Evolutionary conservation across 2,329 filamentous ascomycete genomes (phyloP).

Genomic region (Fusarium tanahbumbuense): DNA sequence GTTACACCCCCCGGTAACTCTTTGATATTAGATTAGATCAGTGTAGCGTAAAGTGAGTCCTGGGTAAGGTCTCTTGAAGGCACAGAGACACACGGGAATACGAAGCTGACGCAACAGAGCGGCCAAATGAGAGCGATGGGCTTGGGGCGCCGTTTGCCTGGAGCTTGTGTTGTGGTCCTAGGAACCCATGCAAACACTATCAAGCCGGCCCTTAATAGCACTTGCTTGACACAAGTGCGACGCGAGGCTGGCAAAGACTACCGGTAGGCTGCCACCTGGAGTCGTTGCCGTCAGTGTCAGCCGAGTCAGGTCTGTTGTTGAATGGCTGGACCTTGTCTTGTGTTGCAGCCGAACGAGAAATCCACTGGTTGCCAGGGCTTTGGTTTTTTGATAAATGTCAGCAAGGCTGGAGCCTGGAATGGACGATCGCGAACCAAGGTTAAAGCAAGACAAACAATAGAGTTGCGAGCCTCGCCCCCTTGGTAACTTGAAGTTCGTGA

Average conservation of each 20-base stretch:
- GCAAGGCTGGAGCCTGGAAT: constrained; percentile 45
- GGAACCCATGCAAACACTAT: constrained; percentile 37
- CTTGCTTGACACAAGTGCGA: constrained; percentile 36
- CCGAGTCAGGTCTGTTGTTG: constrained; percentile 20
- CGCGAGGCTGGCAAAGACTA: constrained; percentile 39
- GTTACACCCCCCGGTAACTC: constrained; percentile 37
- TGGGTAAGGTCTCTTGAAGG: constrained; percentile 13
- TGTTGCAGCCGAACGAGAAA: constrained; percentile 26
- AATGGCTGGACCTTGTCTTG: constrained; percentile 23
- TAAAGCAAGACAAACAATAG: constrained; percentile 25
- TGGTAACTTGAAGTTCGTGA: constrained; percentile 3
- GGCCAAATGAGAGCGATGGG: constrained; percentile 18
- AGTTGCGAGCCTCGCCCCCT: constrained; percentile 25
- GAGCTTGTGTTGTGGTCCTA: constrained; percentile 29
- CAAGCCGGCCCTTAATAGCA: constrained; percentile 35
- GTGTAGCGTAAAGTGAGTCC: constrained; percentile 10
- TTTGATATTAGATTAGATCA: constrained; percentile 32
- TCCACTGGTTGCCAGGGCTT: constrained; percentile 36
- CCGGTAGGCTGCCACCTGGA: constrained; percentile 31
- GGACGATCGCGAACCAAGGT: constrained; percentile 17
- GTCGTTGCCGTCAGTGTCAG: constrained; percentile 29
- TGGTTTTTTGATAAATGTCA: constrained; percentile 22
- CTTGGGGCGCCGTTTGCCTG: constrained; percentile 29
- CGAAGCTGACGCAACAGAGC: constrained; percentile 44
- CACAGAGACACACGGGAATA: constrained; percentile 41